Evolutionary conservation across 2,329 filamentous ascomycete genomes (phyloP).

Genomic region (Apiospora malaysiana): DNA sequence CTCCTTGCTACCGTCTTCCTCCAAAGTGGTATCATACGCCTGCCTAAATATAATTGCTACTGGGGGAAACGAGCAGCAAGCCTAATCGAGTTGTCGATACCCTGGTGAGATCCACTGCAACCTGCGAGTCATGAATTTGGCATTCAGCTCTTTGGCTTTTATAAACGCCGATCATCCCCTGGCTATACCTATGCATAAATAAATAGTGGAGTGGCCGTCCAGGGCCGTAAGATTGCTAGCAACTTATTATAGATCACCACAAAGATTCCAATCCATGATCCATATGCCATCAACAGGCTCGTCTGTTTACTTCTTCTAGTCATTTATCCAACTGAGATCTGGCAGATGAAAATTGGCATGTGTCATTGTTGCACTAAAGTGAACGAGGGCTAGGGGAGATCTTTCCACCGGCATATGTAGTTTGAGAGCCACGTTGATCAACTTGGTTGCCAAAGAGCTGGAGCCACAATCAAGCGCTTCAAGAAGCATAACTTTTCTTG

Average conservation of each 20-base stretch:
- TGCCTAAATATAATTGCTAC: no score
- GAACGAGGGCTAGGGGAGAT: no score
- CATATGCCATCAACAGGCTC: neutral
- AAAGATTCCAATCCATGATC: neutral
- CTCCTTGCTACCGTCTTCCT: no score
- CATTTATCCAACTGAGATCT: no score
- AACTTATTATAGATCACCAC: neutral
- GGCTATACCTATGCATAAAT: neutral
- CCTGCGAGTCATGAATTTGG: neutral
- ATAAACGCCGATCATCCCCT: neutral
- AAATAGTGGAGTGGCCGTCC: neutral
- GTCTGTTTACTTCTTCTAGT: neutral
- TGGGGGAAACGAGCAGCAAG: neutral
- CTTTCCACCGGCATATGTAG: no score
- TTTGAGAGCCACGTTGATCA: no score
- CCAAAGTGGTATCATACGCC: no score
- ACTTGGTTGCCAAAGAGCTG: no score
- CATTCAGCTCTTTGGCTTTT: no score
- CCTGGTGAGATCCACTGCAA: neutral
- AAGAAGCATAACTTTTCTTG: neutral
- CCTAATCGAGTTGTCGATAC: neutral
- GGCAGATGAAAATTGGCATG: no score
- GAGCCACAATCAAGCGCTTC: neutral
- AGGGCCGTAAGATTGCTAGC: neutral
- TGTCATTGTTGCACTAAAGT: no score